Evolutionary conservation across 331 rosid species (phyloP).

Genomic region (Acacia pycnantha): DNA sequence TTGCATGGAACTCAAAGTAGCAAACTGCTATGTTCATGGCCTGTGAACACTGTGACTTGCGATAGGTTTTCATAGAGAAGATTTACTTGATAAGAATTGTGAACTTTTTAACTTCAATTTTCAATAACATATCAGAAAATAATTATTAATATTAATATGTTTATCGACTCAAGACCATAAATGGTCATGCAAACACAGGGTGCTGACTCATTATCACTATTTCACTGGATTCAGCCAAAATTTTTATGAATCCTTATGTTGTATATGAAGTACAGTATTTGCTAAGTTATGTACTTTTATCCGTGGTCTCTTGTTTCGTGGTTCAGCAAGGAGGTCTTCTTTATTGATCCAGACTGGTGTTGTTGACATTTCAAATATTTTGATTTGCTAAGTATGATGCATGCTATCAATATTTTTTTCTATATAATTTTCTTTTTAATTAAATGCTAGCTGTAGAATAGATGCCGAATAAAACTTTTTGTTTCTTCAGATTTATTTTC

Average conservation of each 20-base stretch:
- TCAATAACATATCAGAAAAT: constrained; percentile 8
- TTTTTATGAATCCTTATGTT: not conserved
- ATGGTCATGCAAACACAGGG: not conserved
- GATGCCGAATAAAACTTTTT: not conserved
- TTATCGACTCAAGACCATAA: not conserved
- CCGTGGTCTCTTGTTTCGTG: not conserved
- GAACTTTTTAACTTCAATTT: not conserved
- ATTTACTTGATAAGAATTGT: constrained; percentile 5
- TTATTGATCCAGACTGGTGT: not conserved
- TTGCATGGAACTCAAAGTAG: not conserved
- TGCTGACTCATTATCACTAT: not conserved
- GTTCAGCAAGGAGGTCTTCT: not conserved
- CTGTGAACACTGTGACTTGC: not conserved
- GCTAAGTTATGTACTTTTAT: not conserved
- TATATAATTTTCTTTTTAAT: not conserved
- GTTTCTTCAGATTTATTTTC: not conserved
- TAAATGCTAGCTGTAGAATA: not conserved
- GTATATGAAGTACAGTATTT: not conserved
- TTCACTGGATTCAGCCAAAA: constrained; percentile 1
- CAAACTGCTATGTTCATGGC: not conserved
- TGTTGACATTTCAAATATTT: not conserved
- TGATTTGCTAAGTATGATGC: not conserved
- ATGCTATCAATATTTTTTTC: not conserved
- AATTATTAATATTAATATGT: not conserved
- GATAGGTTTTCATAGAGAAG: not conserved